phyloP scores from a whole-genome alignment of 2,329 filamentous ascomycete genomes.

The Allantophomopsis cytisporea region DNA sequence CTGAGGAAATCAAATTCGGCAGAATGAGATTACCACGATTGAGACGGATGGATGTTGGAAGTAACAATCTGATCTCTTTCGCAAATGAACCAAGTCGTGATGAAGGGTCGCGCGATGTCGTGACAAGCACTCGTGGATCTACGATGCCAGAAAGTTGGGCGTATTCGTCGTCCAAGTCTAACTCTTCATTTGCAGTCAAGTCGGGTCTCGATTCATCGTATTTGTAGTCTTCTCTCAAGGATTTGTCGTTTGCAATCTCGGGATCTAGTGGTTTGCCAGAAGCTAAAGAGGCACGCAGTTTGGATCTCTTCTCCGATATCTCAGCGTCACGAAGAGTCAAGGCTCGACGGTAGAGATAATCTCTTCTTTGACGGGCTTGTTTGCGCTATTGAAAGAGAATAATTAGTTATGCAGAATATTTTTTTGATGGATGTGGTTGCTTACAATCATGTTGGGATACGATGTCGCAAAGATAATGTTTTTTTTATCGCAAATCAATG shows the following conservation, averaged over 20 bases:
- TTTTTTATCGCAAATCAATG: too few species aligned
- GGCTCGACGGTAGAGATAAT: constrained; percentile 85
- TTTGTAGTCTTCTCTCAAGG: constrained; percentile 74
- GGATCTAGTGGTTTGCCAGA: constrained; percentile 78
- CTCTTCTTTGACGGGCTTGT: constrained; percentile 66
- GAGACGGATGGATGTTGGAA: constrained; percentile 75
- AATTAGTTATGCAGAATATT: not conserved
- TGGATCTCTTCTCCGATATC: constrained; percentile 80
- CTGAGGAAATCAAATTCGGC: constrained; percentile 71
- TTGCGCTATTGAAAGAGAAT: constrained; percentile 31
- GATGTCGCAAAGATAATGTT: not conserved
- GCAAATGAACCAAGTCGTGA: constrained; percentile 78
- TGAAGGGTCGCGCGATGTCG: constrained; percentile 80
- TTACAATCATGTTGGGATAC: constrained; percentile 13
- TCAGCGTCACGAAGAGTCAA: constrained; percentile 82
- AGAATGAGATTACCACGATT: constrained; percentile 88
- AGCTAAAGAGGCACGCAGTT: constrained; percentile 74
- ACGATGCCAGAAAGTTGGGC: constrained; percentile 80
- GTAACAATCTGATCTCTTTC: constrained; percentile 75
- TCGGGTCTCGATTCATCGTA: constrained; percentile 78
- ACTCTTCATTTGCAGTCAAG: constrained; percentile 49
- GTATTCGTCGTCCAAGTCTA: constrained; percentile 82
- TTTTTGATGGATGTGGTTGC: constrained; percentile 1
- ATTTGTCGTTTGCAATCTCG: constrained; percentile 73
- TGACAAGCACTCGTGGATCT: constrained; percentile 79